These are phyloP conservation scores for Stellera chamaejasme DNA, from an alignment of 345 rosid genomes.

Conservation along the genomic window DNA sequence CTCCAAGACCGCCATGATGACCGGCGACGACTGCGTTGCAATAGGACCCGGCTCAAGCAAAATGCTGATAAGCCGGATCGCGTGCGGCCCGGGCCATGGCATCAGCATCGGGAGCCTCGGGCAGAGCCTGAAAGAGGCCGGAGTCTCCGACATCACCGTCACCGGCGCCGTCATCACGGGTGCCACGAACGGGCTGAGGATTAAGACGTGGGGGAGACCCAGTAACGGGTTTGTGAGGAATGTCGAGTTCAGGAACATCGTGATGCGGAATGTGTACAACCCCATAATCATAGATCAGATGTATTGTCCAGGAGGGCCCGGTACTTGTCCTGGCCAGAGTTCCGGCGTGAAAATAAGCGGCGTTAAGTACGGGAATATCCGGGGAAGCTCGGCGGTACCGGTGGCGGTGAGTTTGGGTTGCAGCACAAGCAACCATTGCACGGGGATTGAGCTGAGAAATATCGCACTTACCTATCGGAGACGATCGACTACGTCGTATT, in stretches of 20 bases:
- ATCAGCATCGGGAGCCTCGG: slow-evolving; percentile 59
- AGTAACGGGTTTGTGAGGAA: slow-evolving; percentile 36
- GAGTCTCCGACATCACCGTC: slow-evolving; percentile 37
- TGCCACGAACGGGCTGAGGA: slow-evolving; percentile 48
- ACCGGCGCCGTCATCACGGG: slow-evolving; percentile 24
- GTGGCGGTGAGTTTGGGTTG: slow-evolving; percentile 54
- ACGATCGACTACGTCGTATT: slow-evolving; percentile 35
- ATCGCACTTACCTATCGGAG: slow-evolving; percentile 37
- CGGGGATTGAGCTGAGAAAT: slow-evolving; percentile 36
- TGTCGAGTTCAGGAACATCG: slow-evolving; percentile 25
- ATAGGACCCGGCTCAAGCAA: slow-evolving; percentile 45
- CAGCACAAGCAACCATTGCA: slow-evolving; percentile 46
- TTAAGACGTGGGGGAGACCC: slow-evolving; percentile 51
- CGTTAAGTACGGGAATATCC: slow-evolving; percentile 56
- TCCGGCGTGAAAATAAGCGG: slow-evolving; percentile 62
- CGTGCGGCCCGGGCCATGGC: slow-evolving; percentile 74
- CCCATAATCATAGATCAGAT: slow-evolving; percentile 53
- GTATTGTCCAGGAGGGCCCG: slow-evolving; percentile 36
- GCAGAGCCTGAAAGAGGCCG: slow-evolving; percentile 24
- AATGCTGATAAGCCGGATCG: slow-evolving; percentile 29
- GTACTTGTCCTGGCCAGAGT: slow-evolving; percentile 27
- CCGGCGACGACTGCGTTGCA: slow-evolving; percentile 59
- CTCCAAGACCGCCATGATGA: slow-evolving; percentile 22
- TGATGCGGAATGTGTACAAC: slow-evolving; percentile 32
- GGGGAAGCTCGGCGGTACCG: slow-evolving; percentile 52